Base-by-base conservation (phyloP, 305 asterid species). In the Fraxinus albicans region DNA sequence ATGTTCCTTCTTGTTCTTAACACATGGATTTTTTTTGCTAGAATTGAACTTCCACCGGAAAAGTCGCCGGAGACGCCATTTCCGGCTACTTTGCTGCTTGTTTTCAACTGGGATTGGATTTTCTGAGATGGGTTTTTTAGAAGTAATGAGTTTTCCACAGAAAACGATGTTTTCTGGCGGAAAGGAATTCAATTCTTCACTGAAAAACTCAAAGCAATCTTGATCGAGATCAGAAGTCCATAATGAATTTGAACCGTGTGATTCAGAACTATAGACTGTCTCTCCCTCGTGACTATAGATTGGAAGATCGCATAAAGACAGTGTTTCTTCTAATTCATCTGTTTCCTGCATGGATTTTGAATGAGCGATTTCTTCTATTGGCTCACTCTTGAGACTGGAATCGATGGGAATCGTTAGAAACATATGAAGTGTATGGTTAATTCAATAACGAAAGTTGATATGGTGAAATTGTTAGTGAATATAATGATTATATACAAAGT, bases 251-350 rank as follows among this genome's bases (percentile, higher is more conserved):
- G 90, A 86, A 15, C 83, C 93, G 78, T 80, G 92, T 25, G 94
- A 88, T 19, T 83, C 85, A 17, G 36, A 21, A 27, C 84, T 87
- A 8, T 85, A 78, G 47, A 87, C 87, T 4, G 4, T 65, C 73
- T 85, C 84, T 63, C 76, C 90, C 92, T 58, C 91, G 83, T 79
- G 76, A 38, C 88, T 79, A 19, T 89, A 82, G 81, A 88, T 53
- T 29, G 93, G 89, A 36, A 91, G 91, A 83, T 90, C 97, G 78
- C 94, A 86, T 4, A 94, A 81, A 72, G 98, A 92, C 67, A 94
- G 94, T 19, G 93, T 86, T 23, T 94, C 98, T 34, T 85, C 86
- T 9, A 73, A 84, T 7, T 88, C 94, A 19, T 85, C 88, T 60
- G 89, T 50, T 9, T 77, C 80, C 0, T 77, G 85, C 86, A 81